A percentile compares a stretch with the other conserved stretches of the same genome.
Evolutionary conservation across 192 early-diverging fungal species (phyloP).

Genomic region (Podila clonocystis): DNA sequence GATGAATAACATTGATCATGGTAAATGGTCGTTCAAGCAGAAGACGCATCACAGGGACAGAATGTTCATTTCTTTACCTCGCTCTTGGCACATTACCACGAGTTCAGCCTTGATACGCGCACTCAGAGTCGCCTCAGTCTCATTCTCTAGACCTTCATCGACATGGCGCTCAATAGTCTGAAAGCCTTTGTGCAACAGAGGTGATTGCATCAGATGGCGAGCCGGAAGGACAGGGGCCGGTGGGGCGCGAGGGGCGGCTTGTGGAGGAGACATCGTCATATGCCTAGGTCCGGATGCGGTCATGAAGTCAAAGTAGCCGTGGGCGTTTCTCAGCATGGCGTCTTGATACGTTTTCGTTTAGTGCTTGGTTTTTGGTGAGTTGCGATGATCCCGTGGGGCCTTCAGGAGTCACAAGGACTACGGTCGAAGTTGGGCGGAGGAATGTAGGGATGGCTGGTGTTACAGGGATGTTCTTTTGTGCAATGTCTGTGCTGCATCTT

Average conservation of each 20-base stretch:
- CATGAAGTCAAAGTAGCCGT: conserved; percentile 43
- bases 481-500: too few species aligned
- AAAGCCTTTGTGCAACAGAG: conserved; percentile 8
- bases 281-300: neutral
- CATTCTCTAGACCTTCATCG: conserved; percentile 52
- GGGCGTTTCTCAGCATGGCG: conserved; percentile 38
- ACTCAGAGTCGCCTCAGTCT: conserved; percentile 67
- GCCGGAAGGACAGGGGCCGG: conserved; percentile 5
- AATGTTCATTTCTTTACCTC: conserved; percentile 56
- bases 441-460: neutral
- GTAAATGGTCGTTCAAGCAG: conserved; percentile 1
- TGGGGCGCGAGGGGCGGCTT: too few species aligned
- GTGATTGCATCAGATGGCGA: conserved; percentile 4
- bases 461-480: neutral
- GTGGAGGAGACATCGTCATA: too few species aligned
- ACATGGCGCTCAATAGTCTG: conserved; percentile 36
- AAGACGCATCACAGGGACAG: neutral
- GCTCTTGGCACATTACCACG: conserved; percentile 75
- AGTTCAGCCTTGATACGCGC: conserved; percentile 74
- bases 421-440: neutral
- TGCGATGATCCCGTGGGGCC: neutral
- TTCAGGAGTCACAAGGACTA: neutral
- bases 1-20: neutral
- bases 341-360: conserved; percentile 1
- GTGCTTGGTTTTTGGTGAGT: too few species aligned